These are phyloP conservation scores for Diaporthe citrichinensis DNA, from an alignment of 2,329 filamentous ascomycete genomes.

Conservation along the genomic window DNA sequence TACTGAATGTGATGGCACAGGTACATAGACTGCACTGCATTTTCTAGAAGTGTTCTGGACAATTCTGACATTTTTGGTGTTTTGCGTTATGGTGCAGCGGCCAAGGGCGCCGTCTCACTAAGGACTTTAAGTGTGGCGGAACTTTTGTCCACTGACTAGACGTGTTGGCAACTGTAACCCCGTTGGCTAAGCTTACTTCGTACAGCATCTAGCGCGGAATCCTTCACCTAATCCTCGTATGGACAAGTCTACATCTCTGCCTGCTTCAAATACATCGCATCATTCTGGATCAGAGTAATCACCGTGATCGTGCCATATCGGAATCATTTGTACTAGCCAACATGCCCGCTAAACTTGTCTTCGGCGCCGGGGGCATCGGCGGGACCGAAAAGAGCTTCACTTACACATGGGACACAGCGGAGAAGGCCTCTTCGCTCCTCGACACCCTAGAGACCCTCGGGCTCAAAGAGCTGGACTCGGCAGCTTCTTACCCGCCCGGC, in stretches of 20 bases:
- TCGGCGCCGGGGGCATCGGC: slow-evolving; percentile 45
- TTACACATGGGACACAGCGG: slow-evolving; percentile 44
- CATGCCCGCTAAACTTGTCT: slow-evolving; percentile 43
- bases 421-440: slow-evolving; percentile 43
- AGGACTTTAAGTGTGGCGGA: too few relatives aligned
- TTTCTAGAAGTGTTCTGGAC: too few relatives aligned
- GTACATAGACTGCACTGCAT: too few relatives aligned
- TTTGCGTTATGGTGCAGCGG: too few relatives aligned
- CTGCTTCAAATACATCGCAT: not conserved
- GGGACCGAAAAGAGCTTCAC: slow-evolving; percentile 42
- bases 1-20: too few relatives aligned
- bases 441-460: slow-evolving; percentile 40
- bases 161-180: not conserved
- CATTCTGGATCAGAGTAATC: not conserved
- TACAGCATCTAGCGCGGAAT: not conserved
- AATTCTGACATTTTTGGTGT: too few relatives aligned
- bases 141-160: too few relatives aligned
- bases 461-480: slow-evolving; percentile 45
- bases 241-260: not conserved
- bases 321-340: not conserved
- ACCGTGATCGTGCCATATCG: not conserved
- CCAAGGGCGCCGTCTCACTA: too few relatives aligned
- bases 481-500: slow-evolving; percentile 43
- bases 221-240: not conserved
- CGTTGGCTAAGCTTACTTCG: not conserved